A percentile compares a stretch with the other conserved stretches of the same genome.
Conservation (phyloP, 2,329 filamentous ascomycete genomes). For the Colletotrichum sp. region DNA sequence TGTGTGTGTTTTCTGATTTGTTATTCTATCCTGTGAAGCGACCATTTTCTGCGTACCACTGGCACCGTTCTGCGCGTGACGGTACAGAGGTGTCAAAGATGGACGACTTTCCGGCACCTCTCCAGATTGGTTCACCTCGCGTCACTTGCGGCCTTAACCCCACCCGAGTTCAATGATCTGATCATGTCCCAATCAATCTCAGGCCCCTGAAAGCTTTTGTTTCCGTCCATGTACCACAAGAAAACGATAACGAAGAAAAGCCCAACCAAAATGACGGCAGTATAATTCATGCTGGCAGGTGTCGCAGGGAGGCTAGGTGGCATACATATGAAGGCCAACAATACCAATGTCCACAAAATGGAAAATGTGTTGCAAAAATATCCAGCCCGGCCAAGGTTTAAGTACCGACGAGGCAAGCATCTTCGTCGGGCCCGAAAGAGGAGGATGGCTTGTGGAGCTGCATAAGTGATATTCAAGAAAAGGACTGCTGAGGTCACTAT, state of each 20-base stretch:
- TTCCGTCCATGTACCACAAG: background rate
- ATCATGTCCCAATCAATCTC: background rate
- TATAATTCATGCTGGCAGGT: background rate
- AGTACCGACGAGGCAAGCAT: conserved; percentile 21
- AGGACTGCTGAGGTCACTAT: conserved; percentile 34
- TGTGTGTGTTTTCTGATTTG: background rate
- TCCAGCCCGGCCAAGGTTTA: conserved; percentile 25
- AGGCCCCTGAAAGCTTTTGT: background rate
- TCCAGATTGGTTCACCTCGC: background rate
- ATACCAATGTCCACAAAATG: conserved; percentile 20
- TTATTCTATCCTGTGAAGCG: background rate
- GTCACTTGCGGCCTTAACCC: background rate
- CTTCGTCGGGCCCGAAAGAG: conserved; percentile 22
- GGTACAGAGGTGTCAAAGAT: background rate
- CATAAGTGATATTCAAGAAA: conserved; percentile 33
- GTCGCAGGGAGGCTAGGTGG: conserved; percentile 25
- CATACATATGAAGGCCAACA: conserved; percentile 28
- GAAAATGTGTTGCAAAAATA: conserved; percentile 27
- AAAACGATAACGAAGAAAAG: background rate
- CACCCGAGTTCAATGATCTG: background rate
- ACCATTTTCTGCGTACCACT: background rate
- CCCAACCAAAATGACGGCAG: background rate
- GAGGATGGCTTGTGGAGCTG: conserved; percentile 30
- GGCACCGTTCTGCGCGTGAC: background rate
- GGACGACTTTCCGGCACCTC: background rate